phyloP scores from a whole-genome alignment of 1,139 yeast species.

The Scheffersomyces illinoinensis region DNA sequence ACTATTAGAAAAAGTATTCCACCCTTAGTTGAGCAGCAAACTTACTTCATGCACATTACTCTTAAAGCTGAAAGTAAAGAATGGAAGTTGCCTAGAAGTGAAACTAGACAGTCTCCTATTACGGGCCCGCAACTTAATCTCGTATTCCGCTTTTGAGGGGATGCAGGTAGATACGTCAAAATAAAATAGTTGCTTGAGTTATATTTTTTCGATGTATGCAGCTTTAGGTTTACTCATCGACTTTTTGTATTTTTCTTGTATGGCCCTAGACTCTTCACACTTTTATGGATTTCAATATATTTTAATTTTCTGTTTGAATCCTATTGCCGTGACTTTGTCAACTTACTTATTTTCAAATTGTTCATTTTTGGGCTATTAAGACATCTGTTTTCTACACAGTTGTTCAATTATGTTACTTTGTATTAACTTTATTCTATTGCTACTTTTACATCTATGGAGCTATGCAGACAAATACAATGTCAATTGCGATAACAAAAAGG shows the following conservation, averaged over 20 bases:
- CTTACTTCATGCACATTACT: too few relatives aligned
- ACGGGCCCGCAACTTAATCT: too few relatives aligned
- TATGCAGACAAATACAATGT: neutral
- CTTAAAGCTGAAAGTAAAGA: too few relatives aligned
- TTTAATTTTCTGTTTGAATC: neutral
- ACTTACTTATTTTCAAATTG: too few relatives aligned
- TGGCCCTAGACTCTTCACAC: neutral
- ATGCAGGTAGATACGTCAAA: neutral
- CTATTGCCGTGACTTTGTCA: neutral
- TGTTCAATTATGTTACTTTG: neutral
- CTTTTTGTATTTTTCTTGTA: neutral
- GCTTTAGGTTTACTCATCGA: neutral
- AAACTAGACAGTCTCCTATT: too few relatives aligned
- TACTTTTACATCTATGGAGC: neutral
- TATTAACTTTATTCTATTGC: neutral
- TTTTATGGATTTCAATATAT: neutral
- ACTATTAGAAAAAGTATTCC: too few relatives aligned
- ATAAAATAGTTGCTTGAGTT: neutral
- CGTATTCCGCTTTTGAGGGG: too few relatives aligned
- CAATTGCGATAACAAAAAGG: neutral
- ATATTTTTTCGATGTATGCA: neutral
- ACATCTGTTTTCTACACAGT: neutral
- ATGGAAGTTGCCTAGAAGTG: too few relatives aligned
- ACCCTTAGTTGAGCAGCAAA: too few relatives aligned
- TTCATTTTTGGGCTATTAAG: too few relatives aligned